Conservation (phyloP, 371 early-diverging fungal species). For the Apophysomyces trapeziformis region DNA sequence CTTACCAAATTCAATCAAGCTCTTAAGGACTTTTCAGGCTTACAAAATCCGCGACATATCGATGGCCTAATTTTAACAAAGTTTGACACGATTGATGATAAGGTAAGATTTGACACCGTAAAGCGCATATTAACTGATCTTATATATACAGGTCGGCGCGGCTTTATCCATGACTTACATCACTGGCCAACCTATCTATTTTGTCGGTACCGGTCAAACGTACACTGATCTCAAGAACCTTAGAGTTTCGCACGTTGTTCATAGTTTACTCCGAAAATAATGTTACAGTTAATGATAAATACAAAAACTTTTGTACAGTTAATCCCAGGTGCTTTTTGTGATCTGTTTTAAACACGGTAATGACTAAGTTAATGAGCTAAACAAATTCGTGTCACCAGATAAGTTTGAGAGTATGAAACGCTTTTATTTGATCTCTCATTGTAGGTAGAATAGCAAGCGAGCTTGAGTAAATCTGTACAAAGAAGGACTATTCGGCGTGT, state of each 20-base stretch:
- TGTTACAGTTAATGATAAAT: background rate
- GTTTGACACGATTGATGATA: slow-evolving; percentile 99
- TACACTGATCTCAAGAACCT: slow-evolving; percentile 95
- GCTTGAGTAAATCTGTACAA: too few relatives aligned
- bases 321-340: background rate
- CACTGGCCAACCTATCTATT: slow-evolving; percentile 97
- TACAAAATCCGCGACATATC: slow-evolving; percentile 85
- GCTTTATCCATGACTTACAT: slow-evolving; percentile 97
- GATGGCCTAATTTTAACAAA: slow-evolving; percentile 98
- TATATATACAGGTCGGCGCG: slow-evolving; percentile 77
- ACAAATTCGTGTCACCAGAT: too few relatives aligned
- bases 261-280: slow-evolving; percentile 73
- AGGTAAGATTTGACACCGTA: slow-evolving; percentile 56
- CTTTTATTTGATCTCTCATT: too few relatives aligned
- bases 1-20: slow-evolving; percentile 98
- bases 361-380: too few relatives aligned
- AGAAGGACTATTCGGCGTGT: too few relatives aligned
- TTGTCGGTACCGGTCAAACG: slow-evolving; percentile 99
- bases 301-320: slow-evolving; percentile 1
- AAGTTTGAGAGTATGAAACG: too few relatives aligned
- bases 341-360: too few relatives aligned
- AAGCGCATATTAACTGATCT: background rate
- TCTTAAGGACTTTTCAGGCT: slow-evolving; percentile 85
- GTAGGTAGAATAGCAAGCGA: too few relatives aligned
- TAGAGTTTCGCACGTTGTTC: slow-evolving; percentile 86